These are phyloP conservation scores for Bigelowiella natans DNA, from an alignment of 78 protist genomes.

Conservation along the genomic window DNA sequence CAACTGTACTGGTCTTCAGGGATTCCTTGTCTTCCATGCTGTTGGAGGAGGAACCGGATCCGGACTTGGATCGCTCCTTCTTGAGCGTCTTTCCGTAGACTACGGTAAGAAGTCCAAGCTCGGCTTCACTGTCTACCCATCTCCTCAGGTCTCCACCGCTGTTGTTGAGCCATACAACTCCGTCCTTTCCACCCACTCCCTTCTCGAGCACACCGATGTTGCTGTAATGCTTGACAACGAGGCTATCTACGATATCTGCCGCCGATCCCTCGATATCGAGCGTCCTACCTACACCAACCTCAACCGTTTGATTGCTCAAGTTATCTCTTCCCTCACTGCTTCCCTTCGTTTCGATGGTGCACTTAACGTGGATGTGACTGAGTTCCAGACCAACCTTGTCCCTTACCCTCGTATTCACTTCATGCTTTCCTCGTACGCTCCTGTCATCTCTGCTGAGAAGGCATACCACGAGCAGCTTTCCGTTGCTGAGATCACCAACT, in stretches of 20 bases:
- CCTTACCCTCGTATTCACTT: constrained; percentile 90
- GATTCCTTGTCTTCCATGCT: constrained; percentile 63
- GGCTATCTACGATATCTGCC: constrained; percentile 97
- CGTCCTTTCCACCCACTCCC: constrained; percentile 84
- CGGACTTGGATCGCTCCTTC: constrained; percentile 83
- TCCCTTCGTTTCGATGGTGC: constrained; percentile 96
- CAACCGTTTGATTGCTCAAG: constrained; percentile 92
- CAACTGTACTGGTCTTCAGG: constrained; percentile 94
- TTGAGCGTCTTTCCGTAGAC: constrained; percentile 86
- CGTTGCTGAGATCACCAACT: constrained; percentile 90
- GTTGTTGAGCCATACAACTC: constrained; percentile 99
- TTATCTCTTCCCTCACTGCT: constrained; percentile 88
- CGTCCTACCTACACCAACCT: constrained; percentile 95
- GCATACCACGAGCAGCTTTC: constrained; percentile 93
- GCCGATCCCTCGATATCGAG: constrained; percentile 82
- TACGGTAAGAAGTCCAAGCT: constrained; percentile 97
- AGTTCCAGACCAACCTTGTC: constrained; percentile 96
- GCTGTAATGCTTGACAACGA: constrained; percentile 77
- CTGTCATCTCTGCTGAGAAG: constrained; percentile 91
- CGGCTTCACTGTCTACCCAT: constrained; percentile 77
- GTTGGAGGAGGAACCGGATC: constrained; percentile 97
- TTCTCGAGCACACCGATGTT: constrained; percentile 93
- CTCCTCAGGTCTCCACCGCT: constrained; percentile 90
- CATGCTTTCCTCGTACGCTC: constrained; percentile 84
- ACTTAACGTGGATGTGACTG: constrained; percentile 94